phyloP scores from a whole-genome alignment of 352 stramenopile genomes.

The Pythium biforme region DNA sequence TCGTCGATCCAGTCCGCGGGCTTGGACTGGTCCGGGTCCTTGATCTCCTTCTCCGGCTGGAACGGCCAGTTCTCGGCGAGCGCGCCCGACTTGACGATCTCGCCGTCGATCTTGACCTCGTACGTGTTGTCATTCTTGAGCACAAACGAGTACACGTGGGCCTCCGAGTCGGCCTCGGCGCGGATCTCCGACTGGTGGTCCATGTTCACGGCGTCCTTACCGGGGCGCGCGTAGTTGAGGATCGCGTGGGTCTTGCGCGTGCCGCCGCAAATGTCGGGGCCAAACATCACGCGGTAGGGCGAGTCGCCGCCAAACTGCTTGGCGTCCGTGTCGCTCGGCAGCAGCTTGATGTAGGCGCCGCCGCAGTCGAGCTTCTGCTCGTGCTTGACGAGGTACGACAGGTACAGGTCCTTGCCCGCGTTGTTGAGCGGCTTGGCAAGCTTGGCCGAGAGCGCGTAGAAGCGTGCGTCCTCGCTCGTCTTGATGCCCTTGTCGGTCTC shows the following conservation, averaged over 20 bases:
- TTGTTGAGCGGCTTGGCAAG: slow-evolving; percentile 88
- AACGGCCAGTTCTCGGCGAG: slow-evolving; percentile 97
- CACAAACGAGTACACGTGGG: slow-evolving; percentile 98
- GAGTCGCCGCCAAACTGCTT: slow-evolving; percentile 94
- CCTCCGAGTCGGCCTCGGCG: slow-evolving; percentile 75
- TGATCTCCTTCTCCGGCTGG: slow-evolving; percentile 94
- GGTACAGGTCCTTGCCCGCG: slow-evolving; percentile 87
- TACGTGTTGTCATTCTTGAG: slow-evolving; percentile 98
- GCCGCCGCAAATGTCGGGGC: slow-evolving; percentile 97
- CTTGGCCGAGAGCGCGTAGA: slow-evolving; percentile 97
- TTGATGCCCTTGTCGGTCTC: slow-evolving; percentile 94
- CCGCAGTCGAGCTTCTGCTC: slow-evolving; percentile 99
- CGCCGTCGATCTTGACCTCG: slow-evolving; percentile 95
- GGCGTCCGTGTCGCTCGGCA: slow-evolving; percentile 91
- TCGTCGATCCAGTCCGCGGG: slow-evolving; percentile 98
- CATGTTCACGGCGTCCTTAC: slow-evolving; percentile 91
- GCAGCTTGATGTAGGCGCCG: slow-evolving; percentile 99
- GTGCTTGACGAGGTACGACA: slow-evolving; percentile 98
- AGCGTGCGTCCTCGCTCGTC: slow-evolving; percentile 92
- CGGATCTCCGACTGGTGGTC: slow-evolving; percentile 88
- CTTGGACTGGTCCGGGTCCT: slow-evolving; percentile 96
- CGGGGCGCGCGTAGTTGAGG: slow-evolving; percentile 96
- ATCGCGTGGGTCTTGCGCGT: slow-evolving; percentile 98
- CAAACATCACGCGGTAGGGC: slow-evolving; percentile 98
- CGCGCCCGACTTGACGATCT: slow-evolving; percentile 90